phyloP scores from a whole-genome alignment of 2,329 filamentous ascomycete species.

The Trichothecium roseum region DNA sequence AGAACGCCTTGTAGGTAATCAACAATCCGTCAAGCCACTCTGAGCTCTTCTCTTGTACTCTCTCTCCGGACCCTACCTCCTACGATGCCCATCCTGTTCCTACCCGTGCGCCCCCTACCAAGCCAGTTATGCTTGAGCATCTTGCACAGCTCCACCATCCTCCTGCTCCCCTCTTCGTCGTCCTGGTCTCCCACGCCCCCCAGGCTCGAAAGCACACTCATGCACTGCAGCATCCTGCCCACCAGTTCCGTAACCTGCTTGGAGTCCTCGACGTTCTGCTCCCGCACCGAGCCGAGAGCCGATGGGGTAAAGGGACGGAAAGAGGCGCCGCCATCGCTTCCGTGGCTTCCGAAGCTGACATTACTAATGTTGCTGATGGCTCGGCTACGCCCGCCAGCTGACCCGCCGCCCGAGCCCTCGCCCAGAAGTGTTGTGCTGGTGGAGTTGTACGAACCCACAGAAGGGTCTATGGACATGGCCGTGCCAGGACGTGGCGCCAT shows the following conservation, averaged over 20 bases:
- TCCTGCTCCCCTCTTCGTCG: conserved; percentile 62
- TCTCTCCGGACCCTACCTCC: conserved; percentile 49
- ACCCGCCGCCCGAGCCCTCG: conserved; percentile 34
- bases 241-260: conserved; percentile 88
- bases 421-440: conserved; percentile 73
- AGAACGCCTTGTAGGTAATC: conserved; percentile 4
- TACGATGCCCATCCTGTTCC: conserved; percentile 84
- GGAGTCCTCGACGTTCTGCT: conserved; percentile 55
- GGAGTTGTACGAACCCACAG: conserved; percentile 68
- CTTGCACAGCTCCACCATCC: conserved; percentile 74
- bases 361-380: conserved; percentile 87
- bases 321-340: conserved; percentile 26
- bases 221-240: conserved; percentile 89
- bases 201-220: conserved; percentile 77
- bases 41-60: conserved; percentile 27
- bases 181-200: conserved; percentile 44
- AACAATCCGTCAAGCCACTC: conserved; percentile 24
- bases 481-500: conserved; percentile 53
- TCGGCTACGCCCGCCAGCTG: conserved; percentile 54
- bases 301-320: conserved; percentile 42
- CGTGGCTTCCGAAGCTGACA: conserved; percentile 55
- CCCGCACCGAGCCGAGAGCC: conserved; percentile 32
- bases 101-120: conserved; percentile 75
- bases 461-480: conserved; percentile 63
- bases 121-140: conserved; percentile 96